phyloP scores from a whole-genome alignment of 2,329 filamentous ascomycete species.

The Xenosphaeropsis pyriputrescens region DNA sequence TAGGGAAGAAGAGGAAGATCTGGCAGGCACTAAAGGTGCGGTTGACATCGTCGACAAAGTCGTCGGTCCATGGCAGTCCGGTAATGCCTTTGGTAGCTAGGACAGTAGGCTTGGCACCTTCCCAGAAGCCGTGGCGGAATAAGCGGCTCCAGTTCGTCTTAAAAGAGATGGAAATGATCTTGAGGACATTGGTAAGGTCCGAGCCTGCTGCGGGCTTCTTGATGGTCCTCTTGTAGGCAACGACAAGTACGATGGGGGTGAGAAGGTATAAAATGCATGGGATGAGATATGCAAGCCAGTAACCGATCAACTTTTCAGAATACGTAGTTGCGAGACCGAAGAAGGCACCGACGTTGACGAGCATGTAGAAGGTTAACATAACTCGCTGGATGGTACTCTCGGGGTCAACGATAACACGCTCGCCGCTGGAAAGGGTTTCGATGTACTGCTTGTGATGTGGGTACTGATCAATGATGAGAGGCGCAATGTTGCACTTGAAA shows the following conservation, averaged over 20 bases:
- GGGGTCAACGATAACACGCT: slow-evolving; percentile 45
- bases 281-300: slow-evolving; percentile 28
- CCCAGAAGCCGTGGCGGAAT: slow-evolving; percentile 43
- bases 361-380: slow-evolving; percentile 42
- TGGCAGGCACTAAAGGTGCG: slow-evolving; percentile 53
- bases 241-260: slow-evolving; percentile 35
- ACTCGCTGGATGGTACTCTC: slow-evolving; percentile 36
- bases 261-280: slow-evolving; percentile 45
- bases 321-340: slow-evolving; percentile 28
- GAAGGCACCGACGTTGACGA: slow-evolving; percentile 51
- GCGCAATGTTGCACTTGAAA: slow-evolving; percentile 57
- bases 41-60: slow-evolving; percentile 62
- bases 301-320: slow-evolving; percentile 30
- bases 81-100: slow-evolving; percentile 29
- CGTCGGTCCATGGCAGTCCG: slow-evolving; percentile 64
- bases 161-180: slow-evolving; percentile 40
- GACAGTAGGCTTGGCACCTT: slow-evolving; percentile 48
- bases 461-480: slow-evolving; percentile 44
- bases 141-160: slow-evolving; percentile 46
- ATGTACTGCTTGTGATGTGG: slow-evolving; percentile 23
- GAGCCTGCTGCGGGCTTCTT: slow-evolving; percentile 54
- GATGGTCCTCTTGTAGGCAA: slow-evolving; percentile 43
- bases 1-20: slow-evolving; percentile 40
- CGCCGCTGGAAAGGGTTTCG: slow-evolving; percentile 33
- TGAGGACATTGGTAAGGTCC: slow-evolving; percentile 49